Evolutionary conservation across 2,329 filamentous ascomycete genomes (phyloP).

Genomic region (Fusarium sp.): DNA sequence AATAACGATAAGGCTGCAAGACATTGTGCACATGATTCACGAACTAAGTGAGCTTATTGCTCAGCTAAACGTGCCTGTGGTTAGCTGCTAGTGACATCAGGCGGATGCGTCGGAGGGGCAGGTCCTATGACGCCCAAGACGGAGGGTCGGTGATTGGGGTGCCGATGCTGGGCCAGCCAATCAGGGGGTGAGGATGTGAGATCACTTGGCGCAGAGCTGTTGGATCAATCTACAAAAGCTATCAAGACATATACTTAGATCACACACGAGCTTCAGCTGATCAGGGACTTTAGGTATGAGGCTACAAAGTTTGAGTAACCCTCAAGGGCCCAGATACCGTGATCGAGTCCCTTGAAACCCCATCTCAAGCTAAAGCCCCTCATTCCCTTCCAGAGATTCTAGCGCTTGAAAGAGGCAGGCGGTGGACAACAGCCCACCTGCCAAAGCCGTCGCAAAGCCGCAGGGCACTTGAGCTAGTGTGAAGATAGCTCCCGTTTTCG

Average conservation of each 20-base stretch:
- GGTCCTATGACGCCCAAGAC: conserved; percentile 44
- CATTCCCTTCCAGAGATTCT: not conserved
- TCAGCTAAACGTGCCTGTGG: conserved; percentile 21
- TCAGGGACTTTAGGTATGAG: not conserved
- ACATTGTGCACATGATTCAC: conserved; percentile 49
- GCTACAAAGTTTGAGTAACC: not conserved
- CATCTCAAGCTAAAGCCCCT: not conserved
- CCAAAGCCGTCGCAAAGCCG: conserved; percentile 35
- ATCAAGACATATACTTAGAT: conserved; percentile 8
- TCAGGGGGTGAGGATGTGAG: conserved; percentile 27
- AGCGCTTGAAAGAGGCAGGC: conserved; percentile 37
- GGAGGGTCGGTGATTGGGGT: conserved; percentile 28
- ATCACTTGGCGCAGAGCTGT: conserved; percentile 31
- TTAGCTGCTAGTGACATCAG: conserved; percentile 46
- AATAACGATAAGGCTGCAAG: conserved; percentile 31
- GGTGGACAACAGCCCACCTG: conserved; percentile 46
- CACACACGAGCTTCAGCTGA: conserved; percentile 33
- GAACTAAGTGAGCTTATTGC: conserved; percentile 23
- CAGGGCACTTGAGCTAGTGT: not conserved
- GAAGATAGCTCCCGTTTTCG: conserved; percentile 30
- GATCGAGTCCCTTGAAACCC: not conserved
- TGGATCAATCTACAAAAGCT: conserved; percentile 31
- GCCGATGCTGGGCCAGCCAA: conserved; percentile 40
- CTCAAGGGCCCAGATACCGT: not conserved
- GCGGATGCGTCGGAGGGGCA: conserved; percentile 44